Conservation (phyloP, 768 basidiomycete species). For the Tulasnella sp. region DNA sequence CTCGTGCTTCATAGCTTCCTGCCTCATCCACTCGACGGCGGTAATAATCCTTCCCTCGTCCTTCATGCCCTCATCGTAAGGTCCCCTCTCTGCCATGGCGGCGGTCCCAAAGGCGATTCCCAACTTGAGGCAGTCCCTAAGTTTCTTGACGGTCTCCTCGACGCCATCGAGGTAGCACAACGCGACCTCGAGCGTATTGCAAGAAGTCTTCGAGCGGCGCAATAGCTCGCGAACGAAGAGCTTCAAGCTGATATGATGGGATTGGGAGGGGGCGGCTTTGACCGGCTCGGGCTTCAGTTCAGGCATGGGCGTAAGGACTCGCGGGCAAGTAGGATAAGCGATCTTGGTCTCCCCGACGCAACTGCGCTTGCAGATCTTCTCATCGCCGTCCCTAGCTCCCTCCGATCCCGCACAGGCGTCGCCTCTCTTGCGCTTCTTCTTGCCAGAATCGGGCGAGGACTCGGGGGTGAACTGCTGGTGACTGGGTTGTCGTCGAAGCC, state of each 20-base stretch:
- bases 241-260: slow-evolving; percentile 23
- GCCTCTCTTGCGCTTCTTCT: background rate
- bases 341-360: background rate
- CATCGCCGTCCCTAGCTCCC: background rate
- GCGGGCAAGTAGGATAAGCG: background rate
- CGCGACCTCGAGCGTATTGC: slow-evolving; percentile 79
- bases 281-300: background rate
- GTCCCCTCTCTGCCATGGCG: slow-evolving; percentile 26
- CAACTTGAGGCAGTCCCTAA: slow-evolving; percentile 19
- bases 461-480: slow-evolving; percentile 21
- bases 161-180: slow-evolving; percentile 83
- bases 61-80: slow-evolving; percentile 28
- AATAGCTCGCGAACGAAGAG: slow-evolving; percentile 84
- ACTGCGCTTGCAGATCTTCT: background rate
- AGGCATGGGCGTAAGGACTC: background rate
- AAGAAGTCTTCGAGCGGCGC: slow-evolving; percentile 79
- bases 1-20: slow-evolving; percentile 15
- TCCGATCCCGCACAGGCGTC: slow-evolving; percentile 7
- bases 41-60: slow-evolving; percentile 24
- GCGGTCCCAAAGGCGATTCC: slow-evolving; percentile 22
- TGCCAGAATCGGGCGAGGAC: slow-evolving; percentile 12
- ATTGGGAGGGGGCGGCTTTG: background rate
- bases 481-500: background rate
- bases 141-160: slow-evolving; percentile 26
- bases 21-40: slow-evolving; percentile 10